phyloP scores from a whole-genome alignment of 768 basidiomycete species.

The Tricholoma sp. region DNA sequence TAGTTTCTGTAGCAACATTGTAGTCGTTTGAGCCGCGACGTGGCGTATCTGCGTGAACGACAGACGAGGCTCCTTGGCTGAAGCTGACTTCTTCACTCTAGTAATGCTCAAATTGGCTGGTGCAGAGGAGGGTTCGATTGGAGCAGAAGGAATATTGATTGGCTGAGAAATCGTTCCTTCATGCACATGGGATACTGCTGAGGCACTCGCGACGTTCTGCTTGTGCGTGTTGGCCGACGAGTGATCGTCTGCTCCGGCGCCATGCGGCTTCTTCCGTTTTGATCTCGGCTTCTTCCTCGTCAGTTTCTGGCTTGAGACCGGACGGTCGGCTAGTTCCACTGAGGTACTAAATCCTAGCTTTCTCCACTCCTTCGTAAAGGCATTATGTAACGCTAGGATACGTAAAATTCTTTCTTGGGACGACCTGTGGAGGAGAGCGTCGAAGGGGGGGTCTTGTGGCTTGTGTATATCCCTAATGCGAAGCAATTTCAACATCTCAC shows the following conservation, averaged over 20 bases:
- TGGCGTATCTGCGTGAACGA: background rate
- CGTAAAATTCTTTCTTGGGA: conserved; percentile 3
- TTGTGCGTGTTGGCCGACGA: background rate
- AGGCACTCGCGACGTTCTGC: background rate
- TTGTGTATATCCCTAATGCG: background rate
- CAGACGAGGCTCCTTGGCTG: background rate
- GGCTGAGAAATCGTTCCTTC: background rate
- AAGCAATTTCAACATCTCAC: background rate
- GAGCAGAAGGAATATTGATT: background rate
- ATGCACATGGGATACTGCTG: background rate
- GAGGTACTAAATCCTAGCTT: conserved; percentile 4
- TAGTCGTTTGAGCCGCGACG: conserved; percentile 1
- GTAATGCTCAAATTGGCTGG: background rate
- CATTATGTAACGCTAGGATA: background rate
- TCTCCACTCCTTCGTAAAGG: conserved; percentile 6
- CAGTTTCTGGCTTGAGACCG: background rate
- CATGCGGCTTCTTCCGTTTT: background rate
- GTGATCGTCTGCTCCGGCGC: too few species aligned
- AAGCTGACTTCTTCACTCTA: background rate
- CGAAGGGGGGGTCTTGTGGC: conserved; percentile 7
- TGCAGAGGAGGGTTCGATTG: background rate
- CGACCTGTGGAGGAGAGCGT: conserved; percentile 2
- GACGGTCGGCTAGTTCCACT: background rate
- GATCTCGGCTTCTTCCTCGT: background rate
- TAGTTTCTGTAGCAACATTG: background rate